Conservation (phyloP, 495 filamentous ascomycete species). For the Hyphodiscus hymeniophilus region DNA sequence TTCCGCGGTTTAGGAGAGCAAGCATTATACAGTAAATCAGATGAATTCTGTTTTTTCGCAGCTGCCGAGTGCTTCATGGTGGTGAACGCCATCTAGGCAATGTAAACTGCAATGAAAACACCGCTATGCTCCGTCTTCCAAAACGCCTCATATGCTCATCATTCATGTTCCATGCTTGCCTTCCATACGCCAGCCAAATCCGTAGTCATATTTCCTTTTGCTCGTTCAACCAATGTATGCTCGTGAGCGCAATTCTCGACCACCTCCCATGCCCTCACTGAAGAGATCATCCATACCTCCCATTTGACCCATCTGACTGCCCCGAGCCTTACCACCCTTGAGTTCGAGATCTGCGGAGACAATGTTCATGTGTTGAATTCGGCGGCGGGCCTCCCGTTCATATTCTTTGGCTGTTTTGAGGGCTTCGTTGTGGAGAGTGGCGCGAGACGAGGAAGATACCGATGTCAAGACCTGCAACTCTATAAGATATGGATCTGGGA, state of each 20-base stretch:
- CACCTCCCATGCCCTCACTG: neutral
- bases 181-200: neutral
- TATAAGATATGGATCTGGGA: slow-evolving; percentile 3
- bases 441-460: slow-evolving; percentile 53
- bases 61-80: too few species aligned
- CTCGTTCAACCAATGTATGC: neutral
- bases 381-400: slow-evolving; percentile 62
- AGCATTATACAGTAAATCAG: too few species aligned
- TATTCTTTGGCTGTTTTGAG: slow-evolving; percentile 62
- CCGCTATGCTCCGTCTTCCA: neutral
- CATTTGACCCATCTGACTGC: neutral
- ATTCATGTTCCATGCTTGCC: neutral
- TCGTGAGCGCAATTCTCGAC: neutral
- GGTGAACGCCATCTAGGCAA: neutral
- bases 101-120: neutral
- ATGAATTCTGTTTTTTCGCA: too few species aligned
- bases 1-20: too few species aligned
- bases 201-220: neutral
- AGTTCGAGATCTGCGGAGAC: slow-evolving; percentile 69
- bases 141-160: neutral
- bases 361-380: slow-evolving; percentile 68
- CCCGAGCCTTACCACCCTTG: slow-evolving; percentile 23
- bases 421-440: slow-evolving; percentile 56
- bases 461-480: slow-evolving; percentile 54
- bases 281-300: neutral